Conservation (phyloP, 1,284 basidiomycete species). For the Tilletia indica region DNA sequence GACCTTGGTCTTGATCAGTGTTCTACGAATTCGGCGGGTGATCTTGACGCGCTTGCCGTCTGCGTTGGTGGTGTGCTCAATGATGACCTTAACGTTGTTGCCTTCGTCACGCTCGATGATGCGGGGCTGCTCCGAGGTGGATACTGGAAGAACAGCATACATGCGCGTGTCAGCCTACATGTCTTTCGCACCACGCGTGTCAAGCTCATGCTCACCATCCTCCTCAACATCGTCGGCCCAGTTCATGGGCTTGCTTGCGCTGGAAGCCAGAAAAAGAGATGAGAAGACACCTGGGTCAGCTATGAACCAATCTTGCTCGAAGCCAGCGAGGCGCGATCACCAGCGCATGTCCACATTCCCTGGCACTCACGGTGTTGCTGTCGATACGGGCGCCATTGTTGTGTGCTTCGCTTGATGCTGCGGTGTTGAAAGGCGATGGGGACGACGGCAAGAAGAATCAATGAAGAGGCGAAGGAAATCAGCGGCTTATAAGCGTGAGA, state of each 20-base stretch:
- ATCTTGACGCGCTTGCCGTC: constrained; percentile 92
- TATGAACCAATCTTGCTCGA: too few relatives aligned
- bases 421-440: background rate
- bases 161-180: too few relatives aligned
- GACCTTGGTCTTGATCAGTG: constrained; percentile 85
- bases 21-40: constrained; percentile 81
- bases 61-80: constrained; percentile 83
- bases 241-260: constrained; percentile 35
- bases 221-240: constrained; percentile 55
- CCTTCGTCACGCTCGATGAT: constrained; percentile 71
- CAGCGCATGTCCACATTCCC: too few relatives aligned
- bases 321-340: too few relatives aligned
- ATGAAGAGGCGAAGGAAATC: background rate
- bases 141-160: background rate
- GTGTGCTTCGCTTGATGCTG: background rate
- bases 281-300: background rate
- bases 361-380: constrained; percentile 11
- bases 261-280: background rate
- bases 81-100: constrained; percentile 80
- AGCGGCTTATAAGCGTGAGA: background rate
- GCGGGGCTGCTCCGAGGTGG: constrained; percentile 29
- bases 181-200: too few relatives aligned
- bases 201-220: constrained; percentile 23
- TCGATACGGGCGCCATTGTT: constrained; percentile 10
- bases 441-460: background rate